Evolutionary conservation across 495 filamentous ascomycete species (phyloP).

Genomic region (Xylaria castorea): DNA sequence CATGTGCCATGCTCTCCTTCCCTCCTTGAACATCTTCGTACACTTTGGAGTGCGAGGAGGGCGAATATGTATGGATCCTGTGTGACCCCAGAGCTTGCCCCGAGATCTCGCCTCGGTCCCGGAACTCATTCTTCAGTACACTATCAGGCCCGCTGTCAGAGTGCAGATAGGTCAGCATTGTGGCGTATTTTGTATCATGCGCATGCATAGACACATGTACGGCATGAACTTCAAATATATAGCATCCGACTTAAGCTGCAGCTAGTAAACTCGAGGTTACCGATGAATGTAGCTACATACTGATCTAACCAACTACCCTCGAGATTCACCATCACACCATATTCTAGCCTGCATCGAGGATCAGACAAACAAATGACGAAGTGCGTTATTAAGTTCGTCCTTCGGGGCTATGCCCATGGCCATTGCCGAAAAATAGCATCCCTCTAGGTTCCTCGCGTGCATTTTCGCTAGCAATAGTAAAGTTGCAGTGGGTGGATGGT

Average conservation of each 20-base stretch:
- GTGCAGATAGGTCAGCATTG: constrained; percentile 12
- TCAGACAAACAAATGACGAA: neutral
- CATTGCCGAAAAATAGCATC: neutral
- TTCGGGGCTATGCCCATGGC: neutral
- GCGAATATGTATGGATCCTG: neutral
- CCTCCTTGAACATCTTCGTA: constrained; percentile 16
- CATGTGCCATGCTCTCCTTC: constrained; percentile 18
- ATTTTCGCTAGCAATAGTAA: neutral
- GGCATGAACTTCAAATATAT: neutral
- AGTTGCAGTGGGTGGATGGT: neutral
- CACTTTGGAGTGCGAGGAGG: neutral
- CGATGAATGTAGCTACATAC: neutral
- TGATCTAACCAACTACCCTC: neutral
- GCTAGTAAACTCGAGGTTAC: neutral
- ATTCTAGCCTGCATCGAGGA: neutral
- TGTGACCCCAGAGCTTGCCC: constrained; percentile 12
- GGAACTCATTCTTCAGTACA: neutral
- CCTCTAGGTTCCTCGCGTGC: neutral
- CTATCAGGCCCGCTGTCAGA: constrained; percentile 5
- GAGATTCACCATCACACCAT: constrained; percentile 9
- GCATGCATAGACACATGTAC: constrained; percentile 1
- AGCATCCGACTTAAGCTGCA: neutral
- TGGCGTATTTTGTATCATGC: constrained; percentile 13
- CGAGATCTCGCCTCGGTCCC: constrained; percentile 25
- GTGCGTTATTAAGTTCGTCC: neutral